Base-by-base conservation (phyloP, 176 grass and related monocot genomes). In the Pontederia crassipes region DNA sequence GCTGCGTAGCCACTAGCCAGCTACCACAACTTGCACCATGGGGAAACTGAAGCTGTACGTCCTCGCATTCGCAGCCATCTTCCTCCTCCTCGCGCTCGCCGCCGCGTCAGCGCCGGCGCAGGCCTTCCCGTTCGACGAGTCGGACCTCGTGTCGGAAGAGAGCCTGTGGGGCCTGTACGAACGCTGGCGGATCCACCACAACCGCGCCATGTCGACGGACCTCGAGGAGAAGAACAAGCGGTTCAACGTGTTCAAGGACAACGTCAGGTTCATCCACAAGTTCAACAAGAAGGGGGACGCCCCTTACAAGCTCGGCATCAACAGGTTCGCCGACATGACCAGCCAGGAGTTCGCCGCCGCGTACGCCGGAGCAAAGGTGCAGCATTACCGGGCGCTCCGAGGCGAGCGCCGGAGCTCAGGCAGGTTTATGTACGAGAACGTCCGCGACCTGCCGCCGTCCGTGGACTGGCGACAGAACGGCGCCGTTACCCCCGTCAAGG, bases 321-420 rank as follows among this genome's bases (percentile, higher is more conserved):
- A 95, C 82, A 81, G 75, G 67, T 89, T 95, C 66, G 82, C 57
- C 49, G 85, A 95, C 85, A 80, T 95, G 77, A 95, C 82, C 35
- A 69, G 62, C 62, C 82, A 83, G 75, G 90, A 95, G 79, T 86
- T 95, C 75, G 52, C 71, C 20, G 75, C 68, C 29, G 64, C 70
- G 14, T 95, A 73, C 69, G 79, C 85, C 10, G 72, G 77, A 0
- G 85, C 85, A 40, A 62, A 83, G 32, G 58, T 95, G 60, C 52
- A 69, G 7, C 85, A 86, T 68, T 82, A 86, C 63, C 65, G 67
- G 40, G 77, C 63, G 79, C 78, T 76, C 69, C 64, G 79, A 2
- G 85, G 76, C 10, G 66, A 47, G 2, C 13, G 17, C 7, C 26
- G 13, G n/a, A 24, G 16, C 28, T 11, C 6, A 0, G 67, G 16